Evolutionary conservation across 129 eudicot genomes (phyloP), one percentile per base, ranked within the genome.

Genomic region (Flaveria robusta): DNA sequence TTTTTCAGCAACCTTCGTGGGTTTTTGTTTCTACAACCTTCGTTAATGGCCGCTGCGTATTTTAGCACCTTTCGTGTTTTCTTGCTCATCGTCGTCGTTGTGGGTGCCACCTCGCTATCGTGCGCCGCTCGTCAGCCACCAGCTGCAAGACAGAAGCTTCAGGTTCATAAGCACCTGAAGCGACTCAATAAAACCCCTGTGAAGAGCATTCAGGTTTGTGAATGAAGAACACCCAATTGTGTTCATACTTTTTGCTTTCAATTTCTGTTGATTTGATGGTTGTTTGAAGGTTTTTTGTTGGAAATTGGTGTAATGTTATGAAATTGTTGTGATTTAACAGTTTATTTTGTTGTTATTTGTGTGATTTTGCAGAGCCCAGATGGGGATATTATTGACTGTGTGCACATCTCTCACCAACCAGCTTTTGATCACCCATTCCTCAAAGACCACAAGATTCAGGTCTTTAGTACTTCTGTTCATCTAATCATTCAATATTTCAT

Each of bases 361-460:
- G 16, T 74, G 72, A 59, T 79, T 74, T 56, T 27, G 29, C 91
- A 90, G 96, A 90, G 96, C 82, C 86, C 93, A 82, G 96, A 90
- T 86, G 96, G 96, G 54, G 98, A 93, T 81, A 77, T 79, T 23
- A 93, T 92, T 75, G 98, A 92, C 68, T 92, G 96, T 70, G 85
- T 92, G n/a, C 94, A 77, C 88, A 90, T 92, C 78, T 79, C 91
- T 77, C 88, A 90, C 8, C 98, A 90, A 76, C 96, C 95, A 47
- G 96, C 98, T 68, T 88, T 92, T 80, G 98, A 92, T 82, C 98
- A 92, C 20, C 96, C 96, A 18, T 92, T 87, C 16, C 96, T 92
- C 74, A 92, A 88, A 85, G 93, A 90, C 79, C 96, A 92, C 86
- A 92, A 91, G 78, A 88, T 92, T 70, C 94, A 92, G 94, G 96